A percentile compares a stretch with the other conserved stretches of the same genome.
Conservation (phyloP, 345 rosid genomes). For the Eucalyptus curtisii region DNA sequence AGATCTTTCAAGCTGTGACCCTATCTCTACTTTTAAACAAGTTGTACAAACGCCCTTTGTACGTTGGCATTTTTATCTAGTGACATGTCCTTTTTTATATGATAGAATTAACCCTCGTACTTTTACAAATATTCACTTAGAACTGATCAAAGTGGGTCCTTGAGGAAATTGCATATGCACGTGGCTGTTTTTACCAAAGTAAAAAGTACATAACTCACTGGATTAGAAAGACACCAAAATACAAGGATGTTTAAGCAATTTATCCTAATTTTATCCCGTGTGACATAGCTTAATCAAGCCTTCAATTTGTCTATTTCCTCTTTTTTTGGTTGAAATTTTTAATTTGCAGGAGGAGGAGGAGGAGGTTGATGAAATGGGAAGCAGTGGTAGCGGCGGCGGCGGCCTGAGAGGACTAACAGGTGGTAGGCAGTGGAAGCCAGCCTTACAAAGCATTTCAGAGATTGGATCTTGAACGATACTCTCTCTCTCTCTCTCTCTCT, state of each 20-base stretch:
- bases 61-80: background rate
- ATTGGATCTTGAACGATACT: constrained; percentile 20
- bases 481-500: background rate
- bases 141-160: background rate
- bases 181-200: background rate
- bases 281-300: background rate
- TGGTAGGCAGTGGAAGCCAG: constrained; percentile 73
- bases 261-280: background rate
- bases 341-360: background rate
- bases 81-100: background rate
- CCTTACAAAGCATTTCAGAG: constrained; percentile 79
- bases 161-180: background rate
- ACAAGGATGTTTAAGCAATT: background rate
- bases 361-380: background rate
- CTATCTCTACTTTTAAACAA: background rate
- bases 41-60: background rate
- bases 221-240: background rate
- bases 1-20: background rate
- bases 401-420: background rate
- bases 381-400: background rate
- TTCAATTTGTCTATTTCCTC: background rate
- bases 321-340: background rate
- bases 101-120: background rate
- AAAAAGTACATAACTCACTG: background rate
- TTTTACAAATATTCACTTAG: background rate